Evolutionary conservation across 2,329 filamentous ascomycete species (phyloP), one percentile per base, ranked within the genome.

Genomic region (Lasiodiplodia citricola): DNA sequence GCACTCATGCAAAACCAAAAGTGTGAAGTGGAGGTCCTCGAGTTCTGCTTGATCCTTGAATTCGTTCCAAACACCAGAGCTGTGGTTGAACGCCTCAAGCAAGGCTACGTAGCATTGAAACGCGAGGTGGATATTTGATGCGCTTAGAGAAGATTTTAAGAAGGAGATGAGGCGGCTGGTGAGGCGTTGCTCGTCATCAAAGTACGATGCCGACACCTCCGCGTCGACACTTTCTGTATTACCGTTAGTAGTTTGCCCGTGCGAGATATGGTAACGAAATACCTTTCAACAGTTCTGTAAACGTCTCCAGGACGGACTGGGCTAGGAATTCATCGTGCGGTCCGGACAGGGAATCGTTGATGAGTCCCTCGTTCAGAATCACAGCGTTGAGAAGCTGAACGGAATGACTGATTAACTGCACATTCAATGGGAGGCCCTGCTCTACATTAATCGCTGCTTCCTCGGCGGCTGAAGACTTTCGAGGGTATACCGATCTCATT

Each of bases 1-100:
- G 23, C 52, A 23, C 11, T 35, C 18, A 60, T 78, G 73, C 10
- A 68, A 71, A 18, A 80, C 70, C 7, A 81, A 72, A 13, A 81
- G 72, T 4, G n/a, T 64, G 55, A 72, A 69, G 50, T 80, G 79
- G n/a, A 81, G 67, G 8, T 71, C 68, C 7, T 71, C 44, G 25
- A 74, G 56, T 31, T 75, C 72, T 6, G 70, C 21, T 47, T 75
- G 73, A 23, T 64, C 58, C 44, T 72, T 73, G 60, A 81, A 80
- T 10, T 75, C 72, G 16, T 76, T 69, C 79, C 79, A 81, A 5
- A 80, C 70, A 6, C 54, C 70, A 41, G 72, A 71, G 28, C 75
- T 80, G 68, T 79, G 78, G 18, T 80, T 70, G 6, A 76, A 79
- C 44, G 77, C 77, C 69, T 81, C 79, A 1, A 81, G 41, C 18